Evolutionary conservation across 2,329 filamentous ascomycete genomes (phyloP).

Genomic region (Sarocladium oryzae): DNA sequence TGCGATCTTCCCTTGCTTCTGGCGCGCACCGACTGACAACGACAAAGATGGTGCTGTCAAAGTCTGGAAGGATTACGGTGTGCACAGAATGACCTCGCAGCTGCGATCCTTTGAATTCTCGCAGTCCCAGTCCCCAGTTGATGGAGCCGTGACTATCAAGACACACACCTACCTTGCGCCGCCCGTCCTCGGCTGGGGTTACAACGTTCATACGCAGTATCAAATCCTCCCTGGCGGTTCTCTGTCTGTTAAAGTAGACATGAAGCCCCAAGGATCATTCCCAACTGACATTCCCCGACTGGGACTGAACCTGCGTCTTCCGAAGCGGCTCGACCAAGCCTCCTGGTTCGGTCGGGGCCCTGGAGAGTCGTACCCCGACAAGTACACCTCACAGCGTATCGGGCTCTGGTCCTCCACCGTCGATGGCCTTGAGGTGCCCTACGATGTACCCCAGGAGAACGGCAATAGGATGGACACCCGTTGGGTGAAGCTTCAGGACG

Average conservation of each 20-base stretch:
- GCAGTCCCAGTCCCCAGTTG: conserved; percentile 26
- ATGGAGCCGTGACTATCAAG: conserved; percentile 28
- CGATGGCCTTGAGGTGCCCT: conserved; percentile 46
- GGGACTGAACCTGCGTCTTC: conserved; percentile 51
- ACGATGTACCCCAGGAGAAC: conserved; percentile 63
- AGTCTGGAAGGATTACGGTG: conserved; percentile 46
- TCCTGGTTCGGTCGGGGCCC: conserved; percentile 58
- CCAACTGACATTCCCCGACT: conserved; percentile 54
- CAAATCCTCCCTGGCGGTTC: conserved; percentile 39
- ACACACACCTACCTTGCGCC: conserved; percentile 51
- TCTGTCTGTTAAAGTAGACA: conserved; percentile 39
- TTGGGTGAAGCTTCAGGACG: conserved; percentile 40
- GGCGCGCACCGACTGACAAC: conserved; percentile 61
- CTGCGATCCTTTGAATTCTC: conserved; percentile 35
- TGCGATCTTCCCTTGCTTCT: conserved; percentile 45
- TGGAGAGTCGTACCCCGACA: conserved; percentile 59
- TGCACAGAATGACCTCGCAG: conserved; percentile 39
- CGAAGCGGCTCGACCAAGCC: conserved; percentile 37
- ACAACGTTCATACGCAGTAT: conserved; percentile 42
- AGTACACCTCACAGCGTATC: conserved; percentile 46
- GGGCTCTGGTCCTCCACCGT: conserved; percentile 41
- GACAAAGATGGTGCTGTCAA: conserved; percentile 34
- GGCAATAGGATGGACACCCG: conserved; percentile 56
- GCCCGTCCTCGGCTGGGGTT: conserved; percentile 55
- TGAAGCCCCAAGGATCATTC: conserved; percentile 38